These are phyloP conservation scores for Telopea speciosissima DNA, from an alignment of 177 flowering plant genomes.

Conservation along the genomic window DNA sequence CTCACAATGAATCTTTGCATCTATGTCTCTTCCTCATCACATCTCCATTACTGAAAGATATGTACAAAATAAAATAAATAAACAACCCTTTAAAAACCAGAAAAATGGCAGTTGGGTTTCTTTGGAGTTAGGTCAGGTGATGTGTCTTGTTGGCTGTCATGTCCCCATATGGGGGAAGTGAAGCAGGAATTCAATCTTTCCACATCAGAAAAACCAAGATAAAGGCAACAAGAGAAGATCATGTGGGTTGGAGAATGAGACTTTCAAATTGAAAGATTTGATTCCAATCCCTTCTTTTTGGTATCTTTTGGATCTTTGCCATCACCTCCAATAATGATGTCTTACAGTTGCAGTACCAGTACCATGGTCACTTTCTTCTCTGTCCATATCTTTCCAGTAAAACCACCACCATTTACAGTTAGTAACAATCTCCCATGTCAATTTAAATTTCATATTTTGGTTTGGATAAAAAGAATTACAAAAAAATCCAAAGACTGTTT, in stretches of 20 bases:
- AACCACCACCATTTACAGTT: slow-evolving; percentile 23
- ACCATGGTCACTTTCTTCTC: slow-evolving; percentile 24
- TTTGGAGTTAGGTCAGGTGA: slow-evolving; percentile 12
- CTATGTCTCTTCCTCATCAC: background rate
- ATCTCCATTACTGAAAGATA: background rate
- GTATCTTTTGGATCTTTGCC: background rate
- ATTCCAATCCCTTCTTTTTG: slow-evolving; percentile 20
- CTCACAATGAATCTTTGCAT: background rate
- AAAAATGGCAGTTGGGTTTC: slow-evolving; percentile 16
- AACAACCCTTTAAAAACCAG: slow-evolving; percentile 8
- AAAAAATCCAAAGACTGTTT: slow-evolving; percentile 4
- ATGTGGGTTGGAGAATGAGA: slow-evolving; percentile 23
- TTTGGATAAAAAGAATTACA: slow-evolving; percentile 3
- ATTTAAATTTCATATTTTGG: slow-evolving; percentile 15
- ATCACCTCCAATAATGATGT: slow-evolving; percentile 42
- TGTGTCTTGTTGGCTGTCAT: slow-evolving; percentile 31
- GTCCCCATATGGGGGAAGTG: slow-evolving; percentile 19
- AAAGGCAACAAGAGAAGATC: slow-evolving; percentile 20
- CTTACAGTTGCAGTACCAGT: slow-evolving; percentile 16
- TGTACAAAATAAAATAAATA: slow-evolving; percentile 12
- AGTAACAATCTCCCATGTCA: slow-evolving; percentile 16
- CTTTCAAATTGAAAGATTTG: slow-evolving; percentile 15
- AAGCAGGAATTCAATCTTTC: background rate
- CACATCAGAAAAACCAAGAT: slow-evolving; percentile 21
- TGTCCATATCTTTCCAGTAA: slow-evolving; percentile 27